These are phyloP conservation scores for Sclerotinia glacialis DNA, from an alignment of 2,329 filamentous ascomycete genomes.

Conservation along the genomic window DNA sequence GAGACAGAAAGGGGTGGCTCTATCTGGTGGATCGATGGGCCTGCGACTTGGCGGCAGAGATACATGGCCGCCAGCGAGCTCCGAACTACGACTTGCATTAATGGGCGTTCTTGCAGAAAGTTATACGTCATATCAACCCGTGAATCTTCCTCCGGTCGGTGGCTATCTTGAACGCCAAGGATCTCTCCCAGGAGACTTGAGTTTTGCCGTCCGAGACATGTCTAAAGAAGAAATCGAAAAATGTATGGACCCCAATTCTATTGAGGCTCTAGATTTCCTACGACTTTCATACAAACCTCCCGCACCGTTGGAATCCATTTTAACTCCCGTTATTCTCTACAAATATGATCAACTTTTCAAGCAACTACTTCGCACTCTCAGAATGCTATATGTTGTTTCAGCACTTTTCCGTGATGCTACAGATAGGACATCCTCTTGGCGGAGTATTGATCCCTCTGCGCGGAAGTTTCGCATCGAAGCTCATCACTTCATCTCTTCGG, in stretches of 20 bases:
- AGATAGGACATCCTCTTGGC: constrained; percentile 36
- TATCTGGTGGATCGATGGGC: constrained; percentile 71
- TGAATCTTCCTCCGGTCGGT: constrained; percentile 36
- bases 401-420: constrained; percentile 60
- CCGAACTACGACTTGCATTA: constrained; percentile 83
- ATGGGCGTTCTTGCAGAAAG: constrained; percentile 82
- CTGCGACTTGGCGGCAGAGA: constrained; percentile 77
- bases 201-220: constrained; percentile 82
- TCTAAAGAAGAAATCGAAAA: constrained; percentile 73
- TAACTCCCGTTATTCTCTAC: constrained; percentile 66
- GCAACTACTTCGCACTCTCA: constrained; percentile 69
- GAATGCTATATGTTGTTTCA: constrained; percentile 74
- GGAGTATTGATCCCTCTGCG: constrained; percentile 29
- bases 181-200: constrained; percentile 64
- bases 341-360: constrained; percentile 88
- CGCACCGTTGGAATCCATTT: constrained; percentile 65
- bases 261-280: constrained; percentile 92
- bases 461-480: constrained; percentile 70
- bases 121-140: constrained; percentile 46
- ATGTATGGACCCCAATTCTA: constrained; percentile 76
- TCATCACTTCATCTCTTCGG: constrained; percentile 70
- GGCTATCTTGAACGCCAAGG: constrained; percentile 36
- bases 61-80: constrained; percentile 90
- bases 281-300: constrained; percentile 81
- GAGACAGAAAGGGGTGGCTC: constrained; percentile 64